Percentiles rank a stretch among this genome's conserved stretches.
Evolutionary conservation across 371 early-diverging fungal species (phyloP).

Genomic region (Rhizopus microsporus): DNA sequence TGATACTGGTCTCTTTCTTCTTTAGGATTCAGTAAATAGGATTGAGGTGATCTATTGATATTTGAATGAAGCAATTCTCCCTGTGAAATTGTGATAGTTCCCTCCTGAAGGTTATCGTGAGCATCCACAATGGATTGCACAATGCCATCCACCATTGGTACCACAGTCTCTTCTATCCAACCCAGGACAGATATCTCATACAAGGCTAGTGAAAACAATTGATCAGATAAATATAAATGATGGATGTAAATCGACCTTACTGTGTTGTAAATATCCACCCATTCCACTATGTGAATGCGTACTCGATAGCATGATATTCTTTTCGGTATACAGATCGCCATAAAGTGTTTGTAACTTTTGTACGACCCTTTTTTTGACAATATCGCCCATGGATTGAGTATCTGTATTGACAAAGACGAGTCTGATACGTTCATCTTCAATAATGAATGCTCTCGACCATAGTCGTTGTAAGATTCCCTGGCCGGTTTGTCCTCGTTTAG

Average conservation of each 20-base stretch:
- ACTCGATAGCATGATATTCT: conserved; percentile 65
- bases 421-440: conserved; percentile 30
- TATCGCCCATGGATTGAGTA: conserved; percentile 43
- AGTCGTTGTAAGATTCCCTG: conserved; percentile 59
- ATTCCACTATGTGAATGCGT: conserved; percentile 66
- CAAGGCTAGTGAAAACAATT: conserved; percentile 23
- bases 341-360: conserved; percentile 24
- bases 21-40: conserved; percentile 62
- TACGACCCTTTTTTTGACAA: conserved; percentile 40
- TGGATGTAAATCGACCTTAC: conserved; percentile 18
- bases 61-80: conserved; percentile 53
- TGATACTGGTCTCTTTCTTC: conserved; percentile 54
- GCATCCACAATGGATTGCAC: conserved; percentile 54
- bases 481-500: conserved; percentile 48
- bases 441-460: conserved; percentile 58
- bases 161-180: conserved; percentile 49
- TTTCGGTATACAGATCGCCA: conserved; percentile 33
- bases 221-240: background rate
- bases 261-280: conserved; percentile 51
- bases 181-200: conserved; percentile 42
- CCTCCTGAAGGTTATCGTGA: conserved; percentile 49
- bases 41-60: conserved; percentile 57
- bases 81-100: conserved; percentile 25
- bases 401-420: conserved; percentile 61
- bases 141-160: conserved; percentile 59